Base-by-base conservation (phyloP, 768 basidiomycete genomes). In the Lentinula aciculospora region DNA sequence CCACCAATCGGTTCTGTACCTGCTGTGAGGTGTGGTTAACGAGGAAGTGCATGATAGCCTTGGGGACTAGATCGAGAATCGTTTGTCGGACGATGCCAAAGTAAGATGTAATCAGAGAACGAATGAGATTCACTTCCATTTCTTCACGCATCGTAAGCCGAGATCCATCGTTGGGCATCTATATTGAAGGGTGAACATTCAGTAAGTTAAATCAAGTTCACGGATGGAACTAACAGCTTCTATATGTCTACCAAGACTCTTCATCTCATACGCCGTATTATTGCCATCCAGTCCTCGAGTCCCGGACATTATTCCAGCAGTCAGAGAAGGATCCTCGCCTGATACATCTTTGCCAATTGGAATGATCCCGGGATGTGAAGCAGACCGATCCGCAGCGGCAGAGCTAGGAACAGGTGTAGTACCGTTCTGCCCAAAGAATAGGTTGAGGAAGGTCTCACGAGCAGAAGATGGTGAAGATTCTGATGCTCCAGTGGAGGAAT, bases 21-120 rank as follows among this genome's bases (percentile, higher is more conserved):
- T 94, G 90, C 68, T 98, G 90, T 45, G 93, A 88, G n/a, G 95
- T 95, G 67, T 92, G 82, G 73, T 97, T 98, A 68, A 99, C 96
- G 61, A 98, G 81, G 64, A 94, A 84, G 74, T 98, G 96, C 96
- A 98, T 98, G 75, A 97, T 89, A 21, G 95, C 94, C 73, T 99
- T 99, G 32, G 97, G 97, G 19, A 99, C 83, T 57, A 98, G 80
- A 70, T 99, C 97, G 63, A 98, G 93, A 61, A 99, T 97, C 68
- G 88, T 92, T 71, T 98, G 95, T 42, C 97, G 88, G 23, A 95
- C 90, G 67, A 99, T 98, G 59, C 83, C 78, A 74, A 99, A 99
- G 76, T 99, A 99, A 12, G 93, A 94, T 27, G 87, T 83, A 67
- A 99, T 98, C 63, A 98, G 82, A 5, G 92, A 91, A 53, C 96